Conservation (phyloP, 2,329 filamentous ascomycete species). For the Alternaria ventricosa region DNA sequence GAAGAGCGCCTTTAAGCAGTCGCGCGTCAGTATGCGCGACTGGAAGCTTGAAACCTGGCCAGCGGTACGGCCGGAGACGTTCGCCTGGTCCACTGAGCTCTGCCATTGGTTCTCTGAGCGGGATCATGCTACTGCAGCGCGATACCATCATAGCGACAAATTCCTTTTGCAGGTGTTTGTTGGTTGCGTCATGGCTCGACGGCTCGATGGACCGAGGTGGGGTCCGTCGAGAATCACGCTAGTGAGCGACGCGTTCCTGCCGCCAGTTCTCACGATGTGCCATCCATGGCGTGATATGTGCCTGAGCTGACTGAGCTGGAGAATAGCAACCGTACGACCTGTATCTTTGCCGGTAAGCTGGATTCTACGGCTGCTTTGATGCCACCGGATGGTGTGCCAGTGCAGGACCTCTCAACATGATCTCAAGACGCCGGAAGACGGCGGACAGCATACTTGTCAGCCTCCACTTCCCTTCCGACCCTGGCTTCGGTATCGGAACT, state of each 20-base stretch:
- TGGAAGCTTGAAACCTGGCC: slow-evolving; percentile 10
- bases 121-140: slow-evolving; percentile 8
- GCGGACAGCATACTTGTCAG: slow-evolving; percentile 6
- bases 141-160: slow-evolving; percentile 30
- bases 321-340: background rate
- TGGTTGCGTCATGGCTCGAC: slow-evolving; percentile 16
- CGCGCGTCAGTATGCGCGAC: slow-evolving; percentile 5
- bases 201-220: slow-evolving; percentile 15
- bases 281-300: background rate
- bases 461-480: slow-evolving; percentile 4
- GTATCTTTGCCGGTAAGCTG: background rate
- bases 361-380: background rate
- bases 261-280: background rate
- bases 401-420: background rate
- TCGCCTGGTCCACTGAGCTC: slow-evolving; percentile 22
- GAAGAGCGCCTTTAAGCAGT: slow-evolving; percentile 13
- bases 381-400: background rate
- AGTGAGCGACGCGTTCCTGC: slow-evolving; percentile 11
- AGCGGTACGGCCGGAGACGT: slow-evolving; percentile 9
- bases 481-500: slow-evolving; percentile 1
- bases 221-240: slow-evolving; percentile 8
- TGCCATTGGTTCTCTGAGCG: slow-evolving; percentile 19
- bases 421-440: slow-evolving; percentile 2
- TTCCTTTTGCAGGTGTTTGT: slow-evolving; percentile 14
- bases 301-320: background rate